Base-by-base conservation (phyloP, 1,284 basidiomycete species). In the Moniliella sp. region DNA sequence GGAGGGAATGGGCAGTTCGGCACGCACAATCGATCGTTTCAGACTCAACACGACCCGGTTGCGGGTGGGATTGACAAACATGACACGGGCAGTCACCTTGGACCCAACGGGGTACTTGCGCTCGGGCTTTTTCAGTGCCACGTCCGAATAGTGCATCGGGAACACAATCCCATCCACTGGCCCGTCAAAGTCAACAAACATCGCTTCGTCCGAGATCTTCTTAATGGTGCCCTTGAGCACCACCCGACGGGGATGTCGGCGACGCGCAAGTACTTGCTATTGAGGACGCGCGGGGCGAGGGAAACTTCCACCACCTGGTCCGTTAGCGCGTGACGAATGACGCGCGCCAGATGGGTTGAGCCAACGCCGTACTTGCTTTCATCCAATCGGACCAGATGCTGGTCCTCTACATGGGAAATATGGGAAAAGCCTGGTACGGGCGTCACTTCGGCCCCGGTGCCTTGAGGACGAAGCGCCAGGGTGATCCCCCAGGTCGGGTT, bases 351-450 rank as follows among this genome's bases (percentile, higher is more conserved):
- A 58, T 97, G 88, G 15, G 30, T 33, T 5, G 43, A 42, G 13
- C 55, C 56, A 25, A 52, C 37, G 14, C 31, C 29, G 32, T 43
- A 59, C 3, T 48, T 31, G n/a, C n/a, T n/a, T 8, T 66, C 45
- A 2, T 76, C 73, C 7, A 94, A 65, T 5, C 74, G 69, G 8
- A 78, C 72, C 15, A 86, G 67, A 53, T 86, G 82, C 33, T 86
- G 81, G 58, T 97, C 86, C 11, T 83, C 78, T 15, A 79, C 69
- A 59, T 86, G 81, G 8, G 88, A 93, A 50, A 94, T 93, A 39
- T 59, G 56, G 16, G 49, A 48, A 25, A 59, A 57, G 1, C 43
- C 53, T 18, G 34, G 34, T 27, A 50, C 25, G 25, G 40, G 42
- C 3, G 42, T 35, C 18, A 34, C 42, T n/a, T 40, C 23, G 7